Percentiles rank a stretch among this genome's conserved stretches.
Conservation (phyloP, 768 basidiomycete species). For the Rhizopogon sp. region DNA sequence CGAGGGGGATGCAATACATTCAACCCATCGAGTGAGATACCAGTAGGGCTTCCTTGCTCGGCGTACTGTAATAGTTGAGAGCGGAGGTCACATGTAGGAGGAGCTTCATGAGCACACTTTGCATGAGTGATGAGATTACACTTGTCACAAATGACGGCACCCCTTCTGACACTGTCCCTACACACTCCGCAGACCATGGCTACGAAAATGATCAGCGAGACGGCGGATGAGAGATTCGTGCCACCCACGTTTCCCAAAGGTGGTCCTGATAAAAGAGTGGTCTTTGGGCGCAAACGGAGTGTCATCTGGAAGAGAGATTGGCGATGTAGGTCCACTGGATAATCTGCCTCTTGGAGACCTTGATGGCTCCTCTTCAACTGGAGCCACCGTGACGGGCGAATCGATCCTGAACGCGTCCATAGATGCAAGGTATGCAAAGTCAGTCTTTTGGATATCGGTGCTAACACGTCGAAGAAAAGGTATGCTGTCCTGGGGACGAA, state of each 20-base stretch:
- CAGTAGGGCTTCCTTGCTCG: conserved; percentile 52
- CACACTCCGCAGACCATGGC: conserved; percentile 89
- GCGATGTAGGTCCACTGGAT: conserved; percentile 30
- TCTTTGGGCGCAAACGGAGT: conserved; percentile 53
- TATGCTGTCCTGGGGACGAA: conserved; percentile 90
- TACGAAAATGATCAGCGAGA: conserved; percentile 26
- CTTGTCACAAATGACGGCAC: conserved; percentile 80
- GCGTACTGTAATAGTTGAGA: conserved; percentile 76
- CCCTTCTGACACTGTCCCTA: conserved; percentile 73
- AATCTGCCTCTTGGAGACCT: conserved; percentile 34
- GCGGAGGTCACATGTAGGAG: conserved; percentile 78
- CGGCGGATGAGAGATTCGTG: not conserved
- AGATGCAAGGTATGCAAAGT: conserved; percentile 46
- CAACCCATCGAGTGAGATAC: conserved; percentile 52
- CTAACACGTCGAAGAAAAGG: conserved; percentile 93
- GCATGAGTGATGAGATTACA: conserved; percentile 88
- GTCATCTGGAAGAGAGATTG: conserved; percentile 22
- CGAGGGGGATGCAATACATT: conserved; percentile 4
- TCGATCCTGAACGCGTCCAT: conserved; percentile 27
- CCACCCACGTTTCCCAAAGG: conserved; percentile 83
- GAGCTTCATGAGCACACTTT: conserved; percentile 67
- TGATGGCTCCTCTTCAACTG: conserved; percentile 34
- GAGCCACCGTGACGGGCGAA: conserved; percentile 41
- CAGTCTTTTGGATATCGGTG: conserved; percentile 74
- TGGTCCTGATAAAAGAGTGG: conserved; percentile 88